Conservation (phyloP, 2,329 filamentous ascomycete genomes). For the Didymella lethalis region DNA sequence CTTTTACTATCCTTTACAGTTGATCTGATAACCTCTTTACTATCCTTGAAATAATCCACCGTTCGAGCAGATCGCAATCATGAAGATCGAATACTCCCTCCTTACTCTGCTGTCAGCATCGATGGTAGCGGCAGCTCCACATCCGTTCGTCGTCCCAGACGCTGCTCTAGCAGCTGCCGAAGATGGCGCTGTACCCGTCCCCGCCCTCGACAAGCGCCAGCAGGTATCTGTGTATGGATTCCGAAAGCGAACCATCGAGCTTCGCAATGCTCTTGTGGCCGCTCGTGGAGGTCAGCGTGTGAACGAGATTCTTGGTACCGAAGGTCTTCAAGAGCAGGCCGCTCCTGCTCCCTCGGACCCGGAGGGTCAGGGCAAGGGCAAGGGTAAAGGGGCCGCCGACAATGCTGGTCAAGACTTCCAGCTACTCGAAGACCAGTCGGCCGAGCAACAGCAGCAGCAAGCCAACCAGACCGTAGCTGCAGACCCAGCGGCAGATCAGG, state of each 20-base stretch:
- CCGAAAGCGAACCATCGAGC: constrained; percentile 36
- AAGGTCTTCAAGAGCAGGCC: constrained; percentile 8
- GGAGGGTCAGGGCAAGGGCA: constrained; percentile 20
- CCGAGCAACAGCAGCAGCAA: background rate
- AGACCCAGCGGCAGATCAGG: constrained; percentile 1
- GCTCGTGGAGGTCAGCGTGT: constrained; percentile 24
- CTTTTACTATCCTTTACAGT: constrained; percentile 25
- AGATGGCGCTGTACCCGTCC: constrained; percentile 32
- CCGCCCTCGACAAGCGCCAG: constrained; percentile 23
- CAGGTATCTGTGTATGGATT: constrained; percentile 21
- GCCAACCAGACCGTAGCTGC: background rate
- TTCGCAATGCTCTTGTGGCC: constrained; percentile 38
- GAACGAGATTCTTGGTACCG: background rate
- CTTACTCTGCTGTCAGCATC: constrained; percentile 46
- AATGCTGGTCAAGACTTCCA: constrained; percentile 4
- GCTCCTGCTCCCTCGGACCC: background rate
- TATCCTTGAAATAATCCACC: constrained; percentile 22
- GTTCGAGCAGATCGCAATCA: constrained; percentile 33
- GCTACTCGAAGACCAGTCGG: background rate
- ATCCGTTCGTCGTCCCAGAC: constrained; percentile 42
- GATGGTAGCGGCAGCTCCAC: constrained; percentile 45
- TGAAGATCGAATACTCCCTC: constrained; percentile 47
- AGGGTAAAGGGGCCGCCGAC: constrained; percentile 23
- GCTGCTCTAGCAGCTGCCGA: constrained; percentile 32
- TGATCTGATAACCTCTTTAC: constrained; percentile 34